Evolutionary conservation across 78 protist species (phyloP), one percentile per base, ranked within the genome.

Genomic region (Cavenderia fasciculata): DNA sequence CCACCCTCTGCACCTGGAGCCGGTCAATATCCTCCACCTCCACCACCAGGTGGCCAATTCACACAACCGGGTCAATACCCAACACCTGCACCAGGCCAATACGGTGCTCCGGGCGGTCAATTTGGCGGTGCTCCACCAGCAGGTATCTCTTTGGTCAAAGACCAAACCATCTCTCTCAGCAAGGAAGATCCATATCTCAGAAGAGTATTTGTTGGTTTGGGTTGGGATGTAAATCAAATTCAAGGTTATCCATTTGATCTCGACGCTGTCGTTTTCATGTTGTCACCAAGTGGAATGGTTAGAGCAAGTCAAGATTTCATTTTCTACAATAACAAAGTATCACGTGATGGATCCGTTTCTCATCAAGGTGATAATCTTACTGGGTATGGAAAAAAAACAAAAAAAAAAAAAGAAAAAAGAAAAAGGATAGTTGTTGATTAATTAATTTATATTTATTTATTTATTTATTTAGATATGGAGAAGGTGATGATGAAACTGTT

Each of bases 321-420:
- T 40, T 79, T 79, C 31, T 79, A 79, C 59, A 79, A 79, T 27
- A 79, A 79, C 47, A 79, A 79, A 40, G 31, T n/a, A 21, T 44
- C 88, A 12, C 62, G 88, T 52, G 88, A 79, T 52, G 74, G 74
- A 29, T 31, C 76, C 19, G 52, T 79, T 3, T 31, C 43, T 27
- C 88, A 79, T 36, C 88, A 79, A 44, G 88, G 88, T 79, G 88
- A 79, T 40, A 79, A 79, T 66, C 59, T 79, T 44, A 79, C 88
- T 54, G 90, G 90, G 54, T 46, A 43, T 49, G 14, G n/a, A 31
- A 31, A 61, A n/a, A n/a, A n/a, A n/a, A n/a, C n/a, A n/a, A n/a
- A n/a, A n/a, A n/a, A n/a, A n/a, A n/a, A n/a, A n/a, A n/a, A n/a
- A n/a, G n/a, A n/a, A n/a, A n/a, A n/a, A n/a, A n/a, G n/a, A n/a